These are phyloP conservation scores for Isatis lusitanica DNA, from an alignment of 441 rosid species.

Conservation along the genomic window DNA sequence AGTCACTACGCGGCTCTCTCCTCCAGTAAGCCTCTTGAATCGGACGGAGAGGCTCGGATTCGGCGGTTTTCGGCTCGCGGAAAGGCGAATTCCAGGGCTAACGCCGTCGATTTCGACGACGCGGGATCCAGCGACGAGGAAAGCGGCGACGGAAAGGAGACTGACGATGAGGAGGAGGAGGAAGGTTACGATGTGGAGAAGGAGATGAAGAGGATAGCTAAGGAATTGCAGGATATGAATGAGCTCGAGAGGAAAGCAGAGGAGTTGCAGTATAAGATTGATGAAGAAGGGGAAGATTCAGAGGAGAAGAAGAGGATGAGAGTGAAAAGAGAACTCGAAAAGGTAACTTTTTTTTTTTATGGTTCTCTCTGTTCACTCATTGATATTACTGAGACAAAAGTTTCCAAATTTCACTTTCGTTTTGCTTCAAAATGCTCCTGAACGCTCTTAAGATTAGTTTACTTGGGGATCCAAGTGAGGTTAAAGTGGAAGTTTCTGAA, in stretches of 20 bases:
- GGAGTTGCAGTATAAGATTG: conserved; percentile 65
- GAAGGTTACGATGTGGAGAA: conserved; percentile 57
- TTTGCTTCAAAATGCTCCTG: neutral
- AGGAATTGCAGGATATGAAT: conserved; percentile 72
- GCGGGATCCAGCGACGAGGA: conserved; percentile 73
- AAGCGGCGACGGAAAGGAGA: conserved; percentile 42
- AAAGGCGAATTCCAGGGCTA: conserved; percentile 47
- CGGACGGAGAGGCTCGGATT: conserved; percentile 49
- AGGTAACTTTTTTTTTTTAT: conserved; percentile 43
- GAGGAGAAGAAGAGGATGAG: conserved; percentile 88
- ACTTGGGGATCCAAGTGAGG: neutral
- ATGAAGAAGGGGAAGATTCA: conserved; percentile 61
- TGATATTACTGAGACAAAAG: neutral
- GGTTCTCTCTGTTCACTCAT: neutral
- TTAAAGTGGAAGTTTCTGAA: neutral
- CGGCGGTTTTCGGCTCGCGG: conserved; percentile 43
- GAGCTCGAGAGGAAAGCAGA: conserved; percentile 86
- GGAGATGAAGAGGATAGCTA: conserved; percentile 66
- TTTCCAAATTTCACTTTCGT: neutral
- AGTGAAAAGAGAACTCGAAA: conserved; percentile 81
- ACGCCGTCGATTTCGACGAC: conserved; percentile 54
- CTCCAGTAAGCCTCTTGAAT: conserved; percentile 44
- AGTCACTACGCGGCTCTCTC: conserved; percentile 41
- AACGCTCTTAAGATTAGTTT: neutral
- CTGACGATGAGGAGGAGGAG: conserved; percentile 39